Conservation (phyloP, 176 grass and related monocot genomes). For the Zizania latifolia region DNA sequence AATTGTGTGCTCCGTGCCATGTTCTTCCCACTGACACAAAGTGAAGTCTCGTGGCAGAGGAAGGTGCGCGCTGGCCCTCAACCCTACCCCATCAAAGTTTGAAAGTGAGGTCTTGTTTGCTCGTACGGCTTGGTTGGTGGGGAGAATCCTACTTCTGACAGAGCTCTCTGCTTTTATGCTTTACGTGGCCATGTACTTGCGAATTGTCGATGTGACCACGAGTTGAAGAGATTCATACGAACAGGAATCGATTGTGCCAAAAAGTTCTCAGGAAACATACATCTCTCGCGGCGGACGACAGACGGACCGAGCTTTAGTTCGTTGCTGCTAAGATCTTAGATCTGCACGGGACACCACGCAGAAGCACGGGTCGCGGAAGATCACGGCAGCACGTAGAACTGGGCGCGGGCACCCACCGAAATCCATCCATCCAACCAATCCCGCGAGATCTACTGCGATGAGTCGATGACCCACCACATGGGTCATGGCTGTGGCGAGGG, state of each 20-base stretch:
- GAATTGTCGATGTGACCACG: background rate
- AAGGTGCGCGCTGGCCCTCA: background rate
- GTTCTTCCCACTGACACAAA: background rate
- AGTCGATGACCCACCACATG: conserved; percentile 20
- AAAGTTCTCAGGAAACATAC: background rate
- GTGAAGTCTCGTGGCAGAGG: background rate
- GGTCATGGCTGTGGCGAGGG: too few species aligned
- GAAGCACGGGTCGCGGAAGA: background rate
- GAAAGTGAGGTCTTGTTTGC: conserved; percentile 12
- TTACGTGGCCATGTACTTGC: too few species aligned
- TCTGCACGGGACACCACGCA: background rate
- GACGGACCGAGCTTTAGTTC: background rate
- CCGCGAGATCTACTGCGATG: background rate
- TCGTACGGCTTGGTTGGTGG: background rate
- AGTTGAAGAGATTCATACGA: background rate
- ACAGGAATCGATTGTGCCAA: background rate
- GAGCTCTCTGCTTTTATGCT: background rate
- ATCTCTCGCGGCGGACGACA: background rate
- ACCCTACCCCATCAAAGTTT: background rate
- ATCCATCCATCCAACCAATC: background rate
- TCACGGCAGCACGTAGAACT: background rate
- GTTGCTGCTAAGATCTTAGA: too few species aligned
- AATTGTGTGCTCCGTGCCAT: background rate
- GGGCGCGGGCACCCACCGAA: background rate
- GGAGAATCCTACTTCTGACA: background rate